Evolutionary conservation across 1,284 basidiomycete species (phyloP), one percentile per base, ranked within the genome.

Genomic region (Cryptococcus hybrid): DNA sequence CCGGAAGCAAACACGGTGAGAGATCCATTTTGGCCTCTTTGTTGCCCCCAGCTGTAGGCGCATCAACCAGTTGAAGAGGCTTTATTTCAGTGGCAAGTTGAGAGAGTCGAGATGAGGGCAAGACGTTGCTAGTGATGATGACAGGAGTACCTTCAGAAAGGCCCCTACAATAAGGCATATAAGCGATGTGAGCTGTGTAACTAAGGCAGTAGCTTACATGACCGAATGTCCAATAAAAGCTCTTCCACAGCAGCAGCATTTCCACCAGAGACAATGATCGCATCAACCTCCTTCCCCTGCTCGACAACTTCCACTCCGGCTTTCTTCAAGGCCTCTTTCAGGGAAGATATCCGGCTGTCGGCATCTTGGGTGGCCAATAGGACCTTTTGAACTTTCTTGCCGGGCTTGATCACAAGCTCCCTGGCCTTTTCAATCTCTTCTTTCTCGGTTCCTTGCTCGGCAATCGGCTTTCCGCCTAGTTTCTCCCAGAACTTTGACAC

Each of bases 1-100:
- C 73, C 73, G 4, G 73, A 73, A 8, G 69, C 74, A 65, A 76
- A 73, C 50, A 77, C 70, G 7, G 70, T 65, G n/a, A 78, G 59
- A 39, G 71, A 71, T 9, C 75, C 76, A 9, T 9, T 11, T 62
- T 63, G 8, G 75, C 71, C 24, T 72, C 62, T 1, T 54, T 54
- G 1, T 71, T 67, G 30, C 76, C 75, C 7, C 76, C 76, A 2
- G 75, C 74, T 4, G 74, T 64, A 7, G 76, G 76, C 2, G 73
- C 73, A 54, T 78, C 76, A 46, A 78, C 62, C 1, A 78, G 60
- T 35, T 58, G 57, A 3, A 70, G 58, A 38, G 69, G 67, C 18
- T 60, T 55, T n/a, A 56, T 47, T 2, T 50, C 55, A 0, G 52
- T 40, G 13, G 61, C 57, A 0, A 75, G 62, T 38, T 34, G 66